Evolutionary conservation across 2,329 filamentous ascomycete genomes (phyloP).

Genomic region (Mycosphaerella sp.): DNA sequence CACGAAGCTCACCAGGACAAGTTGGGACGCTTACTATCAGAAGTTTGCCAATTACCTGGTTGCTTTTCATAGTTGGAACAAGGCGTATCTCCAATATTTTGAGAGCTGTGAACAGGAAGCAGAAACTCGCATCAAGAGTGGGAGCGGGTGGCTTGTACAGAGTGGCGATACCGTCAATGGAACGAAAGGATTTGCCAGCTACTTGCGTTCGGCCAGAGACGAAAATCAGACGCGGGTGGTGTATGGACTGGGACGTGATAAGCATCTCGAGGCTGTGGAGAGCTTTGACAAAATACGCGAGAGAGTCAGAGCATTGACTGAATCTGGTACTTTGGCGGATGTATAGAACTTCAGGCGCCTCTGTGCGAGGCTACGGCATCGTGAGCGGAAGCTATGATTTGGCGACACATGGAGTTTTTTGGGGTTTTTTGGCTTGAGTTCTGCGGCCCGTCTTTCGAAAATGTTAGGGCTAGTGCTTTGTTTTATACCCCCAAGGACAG

Average conservation of each 20-base stretch:
- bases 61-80: constrained; percentile 52
- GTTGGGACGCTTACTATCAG: constrained; percentile 47
- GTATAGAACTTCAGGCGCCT: constrained; percentile 6
- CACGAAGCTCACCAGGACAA: constrained; percentile 40
- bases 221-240: constrained; percentile 57
- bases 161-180: constrained; percentile 31
- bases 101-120: constrained; percentile 43
- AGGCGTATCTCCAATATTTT: constrained; percentile 52
- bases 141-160: constrained; percentile 48
- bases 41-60: constrained; percentile 51
- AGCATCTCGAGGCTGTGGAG: constrained; percentile 54
- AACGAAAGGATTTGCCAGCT: constrained; percentile 49
- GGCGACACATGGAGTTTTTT: not conserved
- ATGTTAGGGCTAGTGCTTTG: not conserved
- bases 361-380: not conserved
- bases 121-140: constrained; percentile 30
- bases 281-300: constrained; percentile 50
- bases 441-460: not conserved
- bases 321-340: constrained; percentile 22
- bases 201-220: constrained; percentile 55
- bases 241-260: constrained; percentile 55
- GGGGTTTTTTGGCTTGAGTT: not conserved
- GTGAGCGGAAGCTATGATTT: not conserved
- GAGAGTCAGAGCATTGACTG: constrained; percentile 31
- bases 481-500: not conserved